Conservation (phyloP, 257 asterid genomes). For the Ocimum tenuiflorum region DNA sequence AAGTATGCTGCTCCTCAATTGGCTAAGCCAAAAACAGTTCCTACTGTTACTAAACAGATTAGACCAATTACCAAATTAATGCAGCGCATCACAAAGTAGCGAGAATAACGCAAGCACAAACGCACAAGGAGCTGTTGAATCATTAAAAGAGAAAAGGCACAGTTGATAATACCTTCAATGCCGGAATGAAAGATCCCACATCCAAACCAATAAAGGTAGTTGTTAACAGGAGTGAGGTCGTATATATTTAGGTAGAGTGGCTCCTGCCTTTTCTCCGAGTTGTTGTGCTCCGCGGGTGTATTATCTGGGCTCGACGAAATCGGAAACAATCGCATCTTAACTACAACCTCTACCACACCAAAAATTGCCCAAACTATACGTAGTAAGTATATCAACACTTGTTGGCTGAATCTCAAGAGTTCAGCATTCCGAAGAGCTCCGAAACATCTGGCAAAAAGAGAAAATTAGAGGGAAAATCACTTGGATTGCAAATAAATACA, state of each 20-base stretch:
- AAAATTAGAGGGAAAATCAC: conserved; percentile 19
- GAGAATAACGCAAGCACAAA: not conserved
- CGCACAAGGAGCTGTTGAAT: not conserved
- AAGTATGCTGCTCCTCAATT: not conserved
- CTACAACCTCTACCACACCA: conserved; percentile 24
- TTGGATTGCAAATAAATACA: conserved; percentile 1
- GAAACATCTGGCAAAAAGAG: conserved; percentile 14
- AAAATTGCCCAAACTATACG: conserved; percentile 19
- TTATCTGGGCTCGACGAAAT: conserved; percentile 41
- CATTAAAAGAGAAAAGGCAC: not conserved
- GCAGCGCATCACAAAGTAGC: not conserved
- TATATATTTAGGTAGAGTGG: conserved; percentile 63
- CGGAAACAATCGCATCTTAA: conserved; percentile 64
- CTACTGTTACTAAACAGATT: not conserved
- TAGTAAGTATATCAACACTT: conserved; percentile 7
- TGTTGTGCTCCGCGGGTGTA: conserved; percentile 39
- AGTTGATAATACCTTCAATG: conserved; percentile 56
- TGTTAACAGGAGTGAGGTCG: conserved; percentile 74
- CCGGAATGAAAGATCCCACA: conserved; percentile 86
- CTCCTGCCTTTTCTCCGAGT: conserved; percentile 43
- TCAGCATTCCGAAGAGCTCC: conserved; percentile 11
- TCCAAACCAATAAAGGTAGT: conserved; percentile 79
- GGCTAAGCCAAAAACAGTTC: not conserved
- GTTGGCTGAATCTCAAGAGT: conserved; percentile 16
- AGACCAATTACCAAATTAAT: not conserved